These are phyloP conservation scores for Pseudopyricularia cyperi DNA, from an alignment of 2,329 filamentous ascomycete species.

Conservation along the genomic window DNA sequence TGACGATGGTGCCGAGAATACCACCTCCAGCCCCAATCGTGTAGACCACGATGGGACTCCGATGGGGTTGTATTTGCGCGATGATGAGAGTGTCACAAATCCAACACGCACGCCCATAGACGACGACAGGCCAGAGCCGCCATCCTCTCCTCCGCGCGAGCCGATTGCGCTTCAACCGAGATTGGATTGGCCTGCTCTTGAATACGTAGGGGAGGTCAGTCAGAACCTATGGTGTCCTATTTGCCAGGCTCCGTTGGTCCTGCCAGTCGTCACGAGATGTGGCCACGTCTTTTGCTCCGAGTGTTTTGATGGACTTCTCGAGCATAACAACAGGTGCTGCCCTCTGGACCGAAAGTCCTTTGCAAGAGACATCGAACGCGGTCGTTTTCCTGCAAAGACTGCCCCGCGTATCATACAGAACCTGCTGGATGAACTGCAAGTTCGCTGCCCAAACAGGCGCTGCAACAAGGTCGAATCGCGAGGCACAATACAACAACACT, in stretches of 20 bases:
- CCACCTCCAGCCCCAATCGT: not conserved
- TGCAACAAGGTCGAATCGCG: conserved; percentile 38
- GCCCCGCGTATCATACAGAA: conserved; percentile 38
- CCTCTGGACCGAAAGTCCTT: conserved; percentile 42
- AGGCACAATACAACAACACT: conserved; percentile 41
- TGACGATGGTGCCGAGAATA: not conserved
- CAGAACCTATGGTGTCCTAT: conserved; percentile 22
- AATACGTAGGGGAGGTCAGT: conserved; percentile 18
- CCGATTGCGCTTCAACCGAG: conserved; percentile 3
- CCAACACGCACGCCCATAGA: not conserved
- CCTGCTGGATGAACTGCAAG: conserved; percentile 46
- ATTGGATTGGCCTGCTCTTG: conserved; percentile 19
- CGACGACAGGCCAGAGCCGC: not conserved
- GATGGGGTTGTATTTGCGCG: not conserved
- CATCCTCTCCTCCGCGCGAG: not conserved
- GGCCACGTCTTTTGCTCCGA: conserved; percentile 52
- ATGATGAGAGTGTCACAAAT: not conserved
- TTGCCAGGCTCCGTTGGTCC: conserved; percentile 47
- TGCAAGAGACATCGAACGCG: conserved; percentile 14
- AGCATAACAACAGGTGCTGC: conserved; percentile 28
- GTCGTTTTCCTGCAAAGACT: conserved; percentile 14
- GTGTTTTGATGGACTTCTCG: conserved; percentile 35
- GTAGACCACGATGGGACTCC: not conserved
- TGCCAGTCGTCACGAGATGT: conserved; percentile 46
- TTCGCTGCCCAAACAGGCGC: conserved; percentile 45